Evolutionary conservation across 768 basidiomycete genomes (phyloP).

Genomic region (Trametes cubensis): DNA sequence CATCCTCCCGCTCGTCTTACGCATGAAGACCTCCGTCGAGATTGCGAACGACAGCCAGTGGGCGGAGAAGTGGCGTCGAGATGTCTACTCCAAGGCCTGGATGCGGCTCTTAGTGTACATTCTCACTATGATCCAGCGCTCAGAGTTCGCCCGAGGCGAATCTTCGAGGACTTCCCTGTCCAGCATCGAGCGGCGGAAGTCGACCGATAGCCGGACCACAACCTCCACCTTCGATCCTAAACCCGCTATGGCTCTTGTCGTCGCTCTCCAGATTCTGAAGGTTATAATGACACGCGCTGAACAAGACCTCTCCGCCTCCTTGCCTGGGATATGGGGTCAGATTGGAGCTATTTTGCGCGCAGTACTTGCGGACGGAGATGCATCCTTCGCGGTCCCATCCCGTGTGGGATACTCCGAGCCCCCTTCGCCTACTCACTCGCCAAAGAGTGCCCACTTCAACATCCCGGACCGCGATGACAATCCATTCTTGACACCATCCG

Average conservation of each 20-base stretch:
- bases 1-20: slow-evolving; percentile 61
- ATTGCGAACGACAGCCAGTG: slow-evolving; percentile 44
- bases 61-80: slow-evolving; percentile 50
- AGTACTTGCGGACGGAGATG: slow-evolving; percentile 60
- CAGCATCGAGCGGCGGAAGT: slow-evolving; percentile 48
- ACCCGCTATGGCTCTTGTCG: slow-evolving; percentile 40
- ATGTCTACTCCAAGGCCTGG: slow-evolving; percentile 55
- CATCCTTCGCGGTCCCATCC: slow-evolving; percentile 54
- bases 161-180: slow-evolving; percentile 30
- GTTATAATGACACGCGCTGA: slow-evolving; percentile 64
- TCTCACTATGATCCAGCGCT: slow-evolving; percentile 53
- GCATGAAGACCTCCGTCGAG: slow-evolving; percentile 53
- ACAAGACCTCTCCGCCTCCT: slow-evolving; percentile 53
- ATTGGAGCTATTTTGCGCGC: slow-evolving; percentile 55
- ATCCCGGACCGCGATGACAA: slow-evolving; percentile 22
- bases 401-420: slow-evolving; percentile 46
- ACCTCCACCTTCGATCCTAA: slow-evolving; percentile 31
- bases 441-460: slow-evolving; percentile 32
- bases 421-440: slow-evolving; percentile 56
- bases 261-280: slow-evolving; percentile 70
- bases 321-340: slow-evolving; percentile 67
- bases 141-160: slow-evolving; percentile 11
- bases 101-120: slow-evolving; percentile 61
- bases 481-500: slow-evolving; percentile 26
- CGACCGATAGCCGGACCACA: slow-evolving; percentile 43